Evolutionary conservation across 352 stramenopile species (phyloP).

Genomic region (Phytophthora nicotianae): DNA sequence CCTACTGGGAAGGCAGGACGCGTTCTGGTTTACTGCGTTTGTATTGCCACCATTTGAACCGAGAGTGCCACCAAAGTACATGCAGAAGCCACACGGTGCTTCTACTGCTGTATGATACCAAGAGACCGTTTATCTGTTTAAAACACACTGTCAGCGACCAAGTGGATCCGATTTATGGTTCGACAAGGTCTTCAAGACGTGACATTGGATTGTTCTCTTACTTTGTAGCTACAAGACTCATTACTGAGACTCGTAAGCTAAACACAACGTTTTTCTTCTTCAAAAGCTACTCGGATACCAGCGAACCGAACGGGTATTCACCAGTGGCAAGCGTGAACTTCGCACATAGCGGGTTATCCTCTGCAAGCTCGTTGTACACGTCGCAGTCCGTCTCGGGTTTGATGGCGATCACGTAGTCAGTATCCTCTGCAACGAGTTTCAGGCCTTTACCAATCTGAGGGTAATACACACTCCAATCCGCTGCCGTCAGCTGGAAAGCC

Average conservation of each 20-base stretch:
- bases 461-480: neutral
- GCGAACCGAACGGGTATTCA: neutral
- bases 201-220: neutral
- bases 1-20: constrained; percentile 36
- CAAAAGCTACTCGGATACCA: neutral
- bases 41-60: constrained; percentile 22
- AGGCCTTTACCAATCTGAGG: neutral
- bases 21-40: constrained; percentile 36
- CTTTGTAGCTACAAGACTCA: neutral
- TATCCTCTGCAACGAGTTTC: neutral
- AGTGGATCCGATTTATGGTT: too few relatives aligned
- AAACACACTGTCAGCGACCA: too few relatives aligned
- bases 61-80: constrained; percentile 27
- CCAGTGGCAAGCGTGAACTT: neutral
- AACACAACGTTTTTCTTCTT: neutral
- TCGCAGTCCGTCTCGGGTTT: neutral
- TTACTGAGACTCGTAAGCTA: neutral
- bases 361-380: neutral
- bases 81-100: constrained; percentile 10
- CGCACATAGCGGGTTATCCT: neutral
- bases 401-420: neutral
- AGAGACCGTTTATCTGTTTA: too few relatives aligned
- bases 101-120: neutral
- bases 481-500: neutral
- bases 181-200: neutral